Base-by-base conservation (phyloP, 331 rosid genomes). In the Erythrophleum ivorense region DNA sequence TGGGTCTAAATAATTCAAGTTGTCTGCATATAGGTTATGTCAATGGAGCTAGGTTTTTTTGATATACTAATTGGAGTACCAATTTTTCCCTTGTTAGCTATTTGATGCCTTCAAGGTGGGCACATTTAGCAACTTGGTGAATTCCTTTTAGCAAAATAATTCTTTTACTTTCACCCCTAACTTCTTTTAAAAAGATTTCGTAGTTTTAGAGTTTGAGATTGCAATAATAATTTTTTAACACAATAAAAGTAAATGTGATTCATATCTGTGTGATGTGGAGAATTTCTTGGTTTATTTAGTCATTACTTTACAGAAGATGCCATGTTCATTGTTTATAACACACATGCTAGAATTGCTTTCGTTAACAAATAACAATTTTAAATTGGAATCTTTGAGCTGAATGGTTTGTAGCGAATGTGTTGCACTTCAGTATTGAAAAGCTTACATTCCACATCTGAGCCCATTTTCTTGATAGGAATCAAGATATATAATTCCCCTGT, bases 401-500 rank as follows among this genome's bases (percentile, higher is more conserved):
- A 82, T 74, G 36, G 81, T 55, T 43, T 75, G 69, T 70, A 69
- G 53, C 68, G 66, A 77, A 71, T 77, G 41, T 50, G 77, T 52
- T 71, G 60, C 79, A 78, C 53, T 77, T 81, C 19, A 43, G 8
- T 55, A 46, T 49, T 36, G 50, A 19, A 71, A 62, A 53, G 78
- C 88, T 77, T 85, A 40, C 76, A 80, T 41, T 80, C 85, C 71
- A 84, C 84, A 85, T 84, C 86, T 46, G 41, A 82, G 80, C 80
- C 86, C 88, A 63, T 84, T 83, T 80, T 79, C 88, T 84, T 86
- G 87, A 67, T 85, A 77, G 84, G 73, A 81, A 71, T 77, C 29
- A 33, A 81, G 81, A 18, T 58, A 64, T 82, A 78, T 24, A 50
- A 62, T 24, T 83, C 84, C 70, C 60, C 71, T 16, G 83, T 54